Conservation (phyloP, 768 basidiomycete genomes). For the Termitomyces sp. region DNA sequence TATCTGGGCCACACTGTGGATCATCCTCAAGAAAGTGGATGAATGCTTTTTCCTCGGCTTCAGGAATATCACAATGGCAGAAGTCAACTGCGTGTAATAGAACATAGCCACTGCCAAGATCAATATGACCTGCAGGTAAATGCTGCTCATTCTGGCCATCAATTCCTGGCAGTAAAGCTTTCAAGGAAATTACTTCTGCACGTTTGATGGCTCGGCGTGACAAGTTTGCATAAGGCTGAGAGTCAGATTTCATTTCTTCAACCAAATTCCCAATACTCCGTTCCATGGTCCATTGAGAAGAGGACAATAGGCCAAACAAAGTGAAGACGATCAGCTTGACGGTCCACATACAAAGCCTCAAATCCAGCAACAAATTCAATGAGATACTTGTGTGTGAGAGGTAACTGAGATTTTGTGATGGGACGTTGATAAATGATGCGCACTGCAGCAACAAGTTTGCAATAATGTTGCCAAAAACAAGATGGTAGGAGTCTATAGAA, state of each 20-base stretch:
- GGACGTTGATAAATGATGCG: constrained; percentile 8
- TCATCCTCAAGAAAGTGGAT: background rate
- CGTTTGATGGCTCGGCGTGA: constrained; percentile 13
- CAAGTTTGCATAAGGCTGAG: constrained; percentile 18
- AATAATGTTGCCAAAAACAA: constrained; percentile 6
- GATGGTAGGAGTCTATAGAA: constrained; percentile 10
- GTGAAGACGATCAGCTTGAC: constrained; percentile 23
- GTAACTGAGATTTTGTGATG: constrained; percentile 1
- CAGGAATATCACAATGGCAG: constrained; percentile 1
- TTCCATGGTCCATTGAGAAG: constrained; percentile 10
- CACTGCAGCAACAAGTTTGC: constrained; percentile 9
- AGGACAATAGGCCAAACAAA: constrained; percentile 30
- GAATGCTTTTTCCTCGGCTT: background rate
- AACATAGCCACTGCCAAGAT: constrained; percentile 18
- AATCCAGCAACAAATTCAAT: constrained; percentile 28
- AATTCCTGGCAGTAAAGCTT: constrained; percentile 18
- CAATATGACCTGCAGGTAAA: constrained; percentile 7
- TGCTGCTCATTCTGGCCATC: constrained; percentile 5
- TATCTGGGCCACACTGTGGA: no score
- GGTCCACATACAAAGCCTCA: constrained; percentile 30
- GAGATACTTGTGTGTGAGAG: constrained; percentile 12
- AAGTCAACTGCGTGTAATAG: constrained; percentile 17
- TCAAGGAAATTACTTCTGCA: constrained; percentile 17
- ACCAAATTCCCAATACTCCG: constrained; percentile 6
- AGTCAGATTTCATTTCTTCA: constrained; percentile 16